These are phyloP conservation scores for Rossbeevera mucosa DNA, from an alignment of 768 basidiomycete species.

Conservation along the genomic window DNA sequence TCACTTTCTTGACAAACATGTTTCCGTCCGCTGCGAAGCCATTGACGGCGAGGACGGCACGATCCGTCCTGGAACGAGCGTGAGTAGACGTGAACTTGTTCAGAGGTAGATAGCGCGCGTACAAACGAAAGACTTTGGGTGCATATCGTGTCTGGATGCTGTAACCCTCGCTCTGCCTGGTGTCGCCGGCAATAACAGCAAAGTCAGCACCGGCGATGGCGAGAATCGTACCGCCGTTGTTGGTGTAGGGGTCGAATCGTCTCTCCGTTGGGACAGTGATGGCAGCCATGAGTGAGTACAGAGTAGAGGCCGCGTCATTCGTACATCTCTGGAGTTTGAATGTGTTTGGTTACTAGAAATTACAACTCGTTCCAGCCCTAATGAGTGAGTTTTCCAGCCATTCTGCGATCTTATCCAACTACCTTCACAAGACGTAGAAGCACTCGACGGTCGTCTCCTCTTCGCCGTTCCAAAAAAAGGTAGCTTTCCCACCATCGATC, in stretches of 20 bases:
- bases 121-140: slow-evolving; percentile 93
- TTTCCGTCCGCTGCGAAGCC: slow-evolving; percentile 98
- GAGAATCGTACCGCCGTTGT: slow-evolving; percentile 95
- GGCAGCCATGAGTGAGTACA: not conserved
- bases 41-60: slow-evolving; percentile 90
- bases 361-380: not conserved
- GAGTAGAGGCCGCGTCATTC: not conserved
- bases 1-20: slow-evolving; percentile 95
- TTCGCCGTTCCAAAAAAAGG: slow-evolving; percentile 99
- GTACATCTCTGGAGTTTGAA: not conserved
- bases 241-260: slow-evolving; percentile 83
- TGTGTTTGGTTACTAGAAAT: not conserved
- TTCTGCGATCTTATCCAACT: not conserved
- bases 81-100: not conserved
- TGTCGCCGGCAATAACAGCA: slow-evolving; percentile 93
- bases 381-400: slow-evolving; percentile 21
- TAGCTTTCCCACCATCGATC: slow-evolving; percentile 20
- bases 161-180: slow-evolving; percentile 95
- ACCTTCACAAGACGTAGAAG: slow-evolving; percentile 53
- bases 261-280: slow-evolving; percentile 45
- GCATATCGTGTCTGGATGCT: slow-evolving; percentile 97
- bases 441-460: slow-evolving; percentile 78
- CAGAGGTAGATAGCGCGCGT: slow-evolving; percentile 37
- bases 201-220: slow-evolving; percentile 94
- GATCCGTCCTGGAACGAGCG: slow-evolving; percentile 64